Conservation (phyloP, 805 yeast species). For the Wickerhamiella parazyma region DNA sequence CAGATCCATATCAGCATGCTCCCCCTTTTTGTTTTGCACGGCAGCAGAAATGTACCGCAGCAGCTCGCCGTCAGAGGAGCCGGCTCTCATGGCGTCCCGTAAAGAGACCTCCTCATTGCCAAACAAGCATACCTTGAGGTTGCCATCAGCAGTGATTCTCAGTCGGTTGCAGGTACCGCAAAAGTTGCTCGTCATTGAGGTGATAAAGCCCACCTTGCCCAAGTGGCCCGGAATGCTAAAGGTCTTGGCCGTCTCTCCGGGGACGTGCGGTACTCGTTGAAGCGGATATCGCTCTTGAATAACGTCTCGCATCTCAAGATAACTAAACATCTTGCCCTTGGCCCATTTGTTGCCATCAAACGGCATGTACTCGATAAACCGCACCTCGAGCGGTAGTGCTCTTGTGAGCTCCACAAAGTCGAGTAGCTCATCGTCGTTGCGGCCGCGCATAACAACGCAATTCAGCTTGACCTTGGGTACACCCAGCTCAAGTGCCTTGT, state of each 20-base stretch:
- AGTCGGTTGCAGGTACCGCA: constrained; percentile 41
- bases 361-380: constrained; percentile 49
- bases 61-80: constrained; percentile 27
- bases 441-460: constrained; percentile 36
- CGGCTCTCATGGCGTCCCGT: constrained; percentile 32
- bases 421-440: constrained; percentile 39
- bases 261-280: constrained; percentile 18
- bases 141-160: constrained; percentile 40
- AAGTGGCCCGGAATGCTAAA: constrained; percentile 31
- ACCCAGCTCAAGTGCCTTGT: constrained; percentile 32
- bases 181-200: constrained; percentile 43
- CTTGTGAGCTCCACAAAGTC: constrained; percentile 34
- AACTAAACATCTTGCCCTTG: constrained; percentile 32
- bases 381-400: constrained; percentile 32
- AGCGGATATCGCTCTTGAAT: constrained; percentile 22
- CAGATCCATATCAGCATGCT: constrained; percentile 39
- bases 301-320: constrained; percentile 30
- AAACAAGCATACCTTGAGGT: constrained; percentile 40
- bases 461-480: constrained; percentile 37
- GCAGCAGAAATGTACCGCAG: constrained; percentile 33
- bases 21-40: constrained; percentile 34
- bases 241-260: constrained; percentile 40
- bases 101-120: constrained; percentile 39
- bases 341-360: constrained; percentile 45
- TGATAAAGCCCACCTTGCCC: constrained; percentile 39